These are phyloP conservation scores for Suhomyces bolitotheri DNA, from an alignment of 1,139 yeast genomes.

Conservation along the genomic window DNA sequence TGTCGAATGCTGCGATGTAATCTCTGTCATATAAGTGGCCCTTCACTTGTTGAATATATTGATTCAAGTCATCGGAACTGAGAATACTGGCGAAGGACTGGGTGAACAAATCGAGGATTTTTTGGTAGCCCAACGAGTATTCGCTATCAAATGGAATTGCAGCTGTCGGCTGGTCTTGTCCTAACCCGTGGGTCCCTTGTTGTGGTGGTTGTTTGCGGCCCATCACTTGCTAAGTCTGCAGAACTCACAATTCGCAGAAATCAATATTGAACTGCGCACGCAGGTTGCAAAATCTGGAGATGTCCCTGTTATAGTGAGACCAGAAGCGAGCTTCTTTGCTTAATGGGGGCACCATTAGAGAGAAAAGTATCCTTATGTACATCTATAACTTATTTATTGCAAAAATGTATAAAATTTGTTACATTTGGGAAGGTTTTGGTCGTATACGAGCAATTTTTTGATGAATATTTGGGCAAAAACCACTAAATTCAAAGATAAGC, in stretches of 20 bases:
- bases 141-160: conserved; percentile 35
- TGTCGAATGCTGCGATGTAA: conserved; percentile 66
- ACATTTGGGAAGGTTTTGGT: too few species aligned
- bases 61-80: conserved; percentile 42
- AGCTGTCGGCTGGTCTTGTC: conserved; percentile 16
- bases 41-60: conserved; percentile 67
- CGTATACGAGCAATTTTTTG: too few species aligned
- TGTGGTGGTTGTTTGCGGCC: conserved; percentile 8
- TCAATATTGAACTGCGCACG: conserved; percentile 3
- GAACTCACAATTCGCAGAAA: too few species aligned
- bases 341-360: too few species aligned
- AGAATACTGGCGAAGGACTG: conserved; percentile 48
- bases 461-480: too few species aligned
- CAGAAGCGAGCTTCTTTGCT: too few species aligned
- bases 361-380: too few species aligned
- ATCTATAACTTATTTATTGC: too few species aligned
- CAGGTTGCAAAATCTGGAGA: background rate
- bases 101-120: conserved; percentile 51
- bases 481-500: too few species aligned
- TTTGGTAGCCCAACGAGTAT: conserved; percentile 32
- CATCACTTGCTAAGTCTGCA: background rate
- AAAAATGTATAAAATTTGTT: too few species aligned
- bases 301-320: too few species aligned
- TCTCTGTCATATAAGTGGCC: conserved; percentile 68
- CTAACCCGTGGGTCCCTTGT: background rate